These are phyloP conservation scores for Candida tibetensis DNA, from an alignment of 805 yeast genomes.

Conservation along the genomic window DNA sequence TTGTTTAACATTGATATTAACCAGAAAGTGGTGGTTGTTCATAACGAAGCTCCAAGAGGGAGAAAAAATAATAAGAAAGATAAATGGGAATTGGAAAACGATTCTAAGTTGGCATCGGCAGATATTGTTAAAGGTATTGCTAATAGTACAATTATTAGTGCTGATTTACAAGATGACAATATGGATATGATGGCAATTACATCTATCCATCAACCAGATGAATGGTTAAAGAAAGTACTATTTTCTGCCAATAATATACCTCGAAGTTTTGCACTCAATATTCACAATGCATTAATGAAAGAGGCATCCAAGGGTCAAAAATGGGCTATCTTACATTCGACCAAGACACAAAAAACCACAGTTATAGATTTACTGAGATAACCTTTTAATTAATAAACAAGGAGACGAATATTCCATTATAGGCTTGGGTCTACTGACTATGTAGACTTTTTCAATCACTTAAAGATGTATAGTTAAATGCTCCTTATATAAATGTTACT, in stretches of 20 bases:
- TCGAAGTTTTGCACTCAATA: conserved; percentile 71
- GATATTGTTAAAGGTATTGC: conserved; percentile 53
- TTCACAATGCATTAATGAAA: conserved; percentile 67
- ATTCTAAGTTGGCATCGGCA: conserved; percentile 60
- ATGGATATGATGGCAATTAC: conserved; percentile 79
- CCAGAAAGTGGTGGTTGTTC: conserved; percentile 64
- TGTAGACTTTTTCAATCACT: too few species aligned
- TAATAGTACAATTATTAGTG: conserved; percentile 68
- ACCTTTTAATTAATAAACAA: background rate
- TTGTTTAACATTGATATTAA: conserved; percentile 27
- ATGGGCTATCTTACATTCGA: conserved; percentile 75
- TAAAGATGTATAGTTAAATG: too few species aligned
- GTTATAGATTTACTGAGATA: conserved; percentile 28
- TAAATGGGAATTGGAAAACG: conserved; percentile 73
- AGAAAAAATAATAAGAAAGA: conserved; percentile 74
- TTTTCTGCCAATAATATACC: conserved; percentile 76
- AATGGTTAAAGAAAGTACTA: conserved; percentile 80
- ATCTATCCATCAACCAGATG: conserved; percentile 72
- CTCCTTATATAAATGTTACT: too few species aligned
- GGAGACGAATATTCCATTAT: too few species aligned
- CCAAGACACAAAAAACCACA: conserved; percentile 67
- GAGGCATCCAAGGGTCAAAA: conserved; percentile 70
- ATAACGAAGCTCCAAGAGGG: conserved; percentile 80
- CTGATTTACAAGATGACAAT: conserved; percentile 82
- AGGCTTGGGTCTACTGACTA: too few species aligned